phyloP scores from a whole-genome alignment of 345 rosid genomes.

The Hypericum androsaemum region DNA sequence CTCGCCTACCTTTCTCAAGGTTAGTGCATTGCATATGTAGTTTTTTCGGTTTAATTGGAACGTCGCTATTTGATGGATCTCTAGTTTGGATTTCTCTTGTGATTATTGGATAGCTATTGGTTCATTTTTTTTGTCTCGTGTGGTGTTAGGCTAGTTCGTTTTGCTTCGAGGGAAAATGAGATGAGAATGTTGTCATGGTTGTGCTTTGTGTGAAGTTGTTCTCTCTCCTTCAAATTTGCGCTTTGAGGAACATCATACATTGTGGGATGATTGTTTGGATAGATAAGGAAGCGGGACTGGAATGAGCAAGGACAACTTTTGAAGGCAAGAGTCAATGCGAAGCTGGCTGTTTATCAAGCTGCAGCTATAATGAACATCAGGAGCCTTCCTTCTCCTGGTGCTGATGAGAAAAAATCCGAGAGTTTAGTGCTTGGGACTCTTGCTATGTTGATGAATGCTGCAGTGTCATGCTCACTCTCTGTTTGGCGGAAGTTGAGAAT shows the following conservation, averaged over 20 bases:
- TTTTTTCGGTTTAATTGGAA: too few species aligned
- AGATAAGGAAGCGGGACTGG: constrained; percentile 96
- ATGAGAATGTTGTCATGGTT: too few species aligned
- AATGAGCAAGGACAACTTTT: constrained; percentile 70
- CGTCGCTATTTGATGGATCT: too few species aligned
- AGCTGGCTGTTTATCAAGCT: constrained; percentile 78
- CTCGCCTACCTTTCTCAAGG: constrained; percentile 87
- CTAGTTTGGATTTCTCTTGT: too few species aligned
- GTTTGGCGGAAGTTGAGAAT: constrained; percentile 88
- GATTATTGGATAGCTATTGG: too few species aligned
- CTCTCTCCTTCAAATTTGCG: too few species aligned
- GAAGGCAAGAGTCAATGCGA: constrained; percentile 73
- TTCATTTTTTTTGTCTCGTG: too few species aligned
- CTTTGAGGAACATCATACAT: too few species aligned
- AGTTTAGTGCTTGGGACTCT: constrained; percentile 84
- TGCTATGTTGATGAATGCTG: constrained; percentile 73
- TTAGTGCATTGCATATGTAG: constrained; percentile 12
- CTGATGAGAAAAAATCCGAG: constrained; percentile 77
- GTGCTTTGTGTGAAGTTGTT: too few species aligned
- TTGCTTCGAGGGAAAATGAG: too few species aligned
- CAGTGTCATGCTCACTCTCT: constrained; percentile 80
- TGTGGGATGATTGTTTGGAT: constrained; percentile 20
- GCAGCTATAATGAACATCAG: constrained; percentile 66
- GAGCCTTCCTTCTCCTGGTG: constrained; percentile 66
- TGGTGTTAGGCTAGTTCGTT: too few species aligned